A percentile compares a stretch with the other conserved stretches of the same genome.
These are phyloP conservation scores for Adansonia digitata DNA, from an alignment of 345 rosid species.

Conservation along the genomic window DNA sequence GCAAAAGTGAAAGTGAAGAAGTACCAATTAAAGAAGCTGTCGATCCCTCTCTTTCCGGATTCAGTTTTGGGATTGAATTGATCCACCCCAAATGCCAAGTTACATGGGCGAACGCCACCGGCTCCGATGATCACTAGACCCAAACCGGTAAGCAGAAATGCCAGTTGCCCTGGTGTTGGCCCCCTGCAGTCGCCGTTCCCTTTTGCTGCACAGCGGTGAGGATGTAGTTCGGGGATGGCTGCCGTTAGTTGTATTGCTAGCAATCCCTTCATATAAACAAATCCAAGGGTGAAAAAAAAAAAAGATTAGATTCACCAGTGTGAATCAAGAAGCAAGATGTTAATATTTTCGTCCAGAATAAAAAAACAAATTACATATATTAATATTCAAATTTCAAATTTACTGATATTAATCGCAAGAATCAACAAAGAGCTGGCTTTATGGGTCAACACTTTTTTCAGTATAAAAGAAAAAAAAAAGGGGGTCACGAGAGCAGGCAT, in stretches of 20 bases:
- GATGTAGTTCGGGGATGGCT: conserved; percentile 17
- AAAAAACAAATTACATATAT: too few relatives aligned
- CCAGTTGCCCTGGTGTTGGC: conserved; percentile 53
- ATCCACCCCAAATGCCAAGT: conserved; percentile 74
- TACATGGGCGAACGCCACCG: conserved; percentile 76
- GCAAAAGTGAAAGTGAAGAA: conserved; percentile 79
- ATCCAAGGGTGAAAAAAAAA: neutral
- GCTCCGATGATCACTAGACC: conserved; percentile 57
- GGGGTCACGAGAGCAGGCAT: too few relatives aligned
- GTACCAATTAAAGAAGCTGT: conserved; percentile 87
- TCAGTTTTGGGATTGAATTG: conserved; percentile 69
- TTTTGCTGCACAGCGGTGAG: conserved; percentile 4
- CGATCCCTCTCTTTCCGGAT: conserved; percentile 65
- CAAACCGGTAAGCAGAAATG: conserved; percentile 45
- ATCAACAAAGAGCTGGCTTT: too few relatives aligned
- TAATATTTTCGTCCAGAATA: too few relatives aligned
- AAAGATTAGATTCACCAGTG: conserved; percentile 18
- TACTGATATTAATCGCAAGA: too few relatives aligned
- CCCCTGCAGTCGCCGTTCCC: conserved; percentile 32
- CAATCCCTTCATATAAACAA: conserved; percentile 11
- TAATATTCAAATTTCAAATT: too few relatives aligned
- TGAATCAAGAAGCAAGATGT: too few relatives aligned
- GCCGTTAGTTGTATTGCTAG: conserved; percentile 20
- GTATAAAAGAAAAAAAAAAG: too few relatives aligned
- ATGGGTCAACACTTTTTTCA: too few relatives aligned